Base-by-base conservation (phyloP, 257 asterid species). In the Cordia subcordata region DNA sequence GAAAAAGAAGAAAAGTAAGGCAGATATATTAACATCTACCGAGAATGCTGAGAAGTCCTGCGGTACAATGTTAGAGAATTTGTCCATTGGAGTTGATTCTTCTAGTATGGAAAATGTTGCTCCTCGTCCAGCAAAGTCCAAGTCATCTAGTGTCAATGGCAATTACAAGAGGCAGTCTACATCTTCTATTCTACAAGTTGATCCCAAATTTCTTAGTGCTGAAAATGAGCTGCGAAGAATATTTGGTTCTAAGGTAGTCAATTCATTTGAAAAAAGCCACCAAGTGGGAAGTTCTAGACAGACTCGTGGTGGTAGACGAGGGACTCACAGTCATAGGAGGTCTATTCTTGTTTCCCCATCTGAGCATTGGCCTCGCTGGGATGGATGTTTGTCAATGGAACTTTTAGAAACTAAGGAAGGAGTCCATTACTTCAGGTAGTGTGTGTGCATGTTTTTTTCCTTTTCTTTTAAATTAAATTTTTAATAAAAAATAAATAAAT, bases 291-390 rank as follows among this genome's bases (percentile, higher is more conserved):
- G 78, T 73, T 75, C 90, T 68, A 81, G 96, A 68, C 75, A 60
- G 60, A 52, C 79, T 19, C 83, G 83, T 60, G 86, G 90, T 72
- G 84, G 80, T 64, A 76, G 95, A 67, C 87, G 92, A 58, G 98
- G 89, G 63, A 77, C 46, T 68, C 87, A 84, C 74, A 79, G 20
- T 62, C 92, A 74, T 67, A 87, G 87, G 74, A 84, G 62, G 82
- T 85, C 90, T 61, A 77, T 88, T 45, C 82, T 92, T 72, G 82
- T 92, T 75, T 76, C 88, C 60, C 90, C 95, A 47, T 79, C 94
- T 21, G 95, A 92, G 65, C 90, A 86, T 63, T 92, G 98, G 98
- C 90, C 93, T 15, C 89, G 93, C 49, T 92, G 95, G 95, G 98
- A 86, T 79, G 98, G 98, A 33, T 84, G 94, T 67, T 72, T 92